Evolutionary conservation across 2,329 filamentous ascomycete species (phyloP).

Genomic region (Aureobasidium uvarum): DNA sequence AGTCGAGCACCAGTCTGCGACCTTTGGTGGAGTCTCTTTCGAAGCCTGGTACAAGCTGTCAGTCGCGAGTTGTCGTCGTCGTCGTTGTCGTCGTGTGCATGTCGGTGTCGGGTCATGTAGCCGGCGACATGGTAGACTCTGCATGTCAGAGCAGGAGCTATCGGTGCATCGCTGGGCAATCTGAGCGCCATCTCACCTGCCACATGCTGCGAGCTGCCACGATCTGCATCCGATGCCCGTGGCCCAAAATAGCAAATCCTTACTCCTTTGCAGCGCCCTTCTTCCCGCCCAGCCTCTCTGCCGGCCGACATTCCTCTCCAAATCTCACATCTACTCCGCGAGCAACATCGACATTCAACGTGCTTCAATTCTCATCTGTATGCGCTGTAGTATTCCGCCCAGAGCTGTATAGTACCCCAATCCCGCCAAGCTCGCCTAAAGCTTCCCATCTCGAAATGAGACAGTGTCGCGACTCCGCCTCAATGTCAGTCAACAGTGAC

Average conservation of each 20-base stretch:
- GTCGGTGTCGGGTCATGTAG: background rate
- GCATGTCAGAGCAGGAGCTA: background rate
- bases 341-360: no score
- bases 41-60: background rate
- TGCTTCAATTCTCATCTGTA: background rate
- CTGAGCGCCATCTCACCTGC: conserved; percentile 11
- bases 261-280: background rate
- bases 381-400: background rate
- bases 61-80: background rate
- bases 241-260: background rate
- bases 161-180: background rate
- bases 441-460: background rate
- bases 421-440: background rate
- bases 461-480: background rate
- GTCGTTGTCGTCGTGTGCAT: background rate
- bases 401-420: background rate
- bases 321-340: background rate
- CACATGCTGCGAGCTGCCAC: background rate
- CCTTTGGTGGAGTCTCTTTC: background rate
- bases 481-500: background rate
- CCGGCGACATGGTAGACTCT: background rate
- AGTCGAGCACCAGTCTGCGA: background rate
- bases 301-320: background rate
- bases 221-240: conserved; percentile 1
- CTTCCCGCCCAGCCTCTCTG: background rate